Evolutionary conservation across 2,329 filamentous ascomycete species (phyloP).

Genomic region (Sporothrix mexicana): DNA sequence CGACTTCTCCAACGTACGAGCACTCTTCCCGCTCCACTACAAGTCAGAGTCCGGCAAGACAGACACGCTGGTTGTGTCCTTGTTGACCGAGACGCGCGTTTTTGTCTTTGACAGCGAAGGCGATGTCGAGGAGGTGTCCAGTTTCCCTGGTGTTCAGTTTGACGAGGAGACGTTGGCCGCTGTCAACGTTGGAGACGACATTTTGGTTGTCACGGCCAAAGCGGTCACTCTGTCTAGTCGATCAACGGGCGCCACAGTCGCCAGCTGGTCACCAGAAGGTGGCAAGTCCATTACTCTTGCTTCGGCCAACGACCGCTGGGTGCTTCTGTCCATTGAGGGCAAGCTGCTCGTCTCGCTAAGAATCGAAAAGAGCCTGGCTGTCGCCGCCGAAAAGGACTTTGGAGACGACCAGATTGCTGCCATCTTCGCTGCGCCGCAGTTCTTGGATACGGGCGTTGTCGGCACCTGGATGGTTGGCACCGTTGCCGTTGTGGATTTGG

Average conservation of each 20-base stretch:
- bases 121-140: conserved; percentile 84
- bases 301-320: conserved; percentile 71
- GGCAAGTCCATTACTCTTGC: conserved; percentile 74
- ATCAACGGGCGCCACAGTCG: conserved; percentile 59
- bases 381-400: conserved; percentile 65
- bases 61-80: conserved; percentile 80
- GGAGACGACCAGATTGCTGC: conserved; percentile 82
- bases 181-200: conserved; percentile 63
- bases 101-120: conserved; percentile 77
- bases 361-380: conserved; percentile 62
- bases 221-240: conserved; percentile 67
- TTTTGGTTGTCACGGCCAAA: conserved; percentile 78
- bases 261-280: conserved; percentile 61
- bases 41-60: conserved; percentile 42
- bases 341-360: conserved; percentile 73
- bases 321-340: conserved; percentile 78
- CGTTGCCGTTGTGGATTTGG: conserved; percentile 74
- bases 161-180: conserved; percentile 74
- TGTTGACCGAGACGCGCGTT: conserved; percentile 80
- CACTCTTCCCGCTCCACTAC: conserved; percentile 69
- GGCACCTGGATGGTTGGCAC: conserved; percentile 88
- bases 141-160: conserved; percentile 73
- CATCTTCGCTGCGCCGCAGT: conserved; percentile 71
- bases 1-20: conserved; percentile 75
- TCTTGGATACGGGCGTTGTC: conserved; percentile 72